Evolutionary conservation across 2,329 filamentous ascomycete genomes (phyloP), one percentile per base, ranked within the genome.

Genomic region (Trichoderma atrobrunneum): DNA sequence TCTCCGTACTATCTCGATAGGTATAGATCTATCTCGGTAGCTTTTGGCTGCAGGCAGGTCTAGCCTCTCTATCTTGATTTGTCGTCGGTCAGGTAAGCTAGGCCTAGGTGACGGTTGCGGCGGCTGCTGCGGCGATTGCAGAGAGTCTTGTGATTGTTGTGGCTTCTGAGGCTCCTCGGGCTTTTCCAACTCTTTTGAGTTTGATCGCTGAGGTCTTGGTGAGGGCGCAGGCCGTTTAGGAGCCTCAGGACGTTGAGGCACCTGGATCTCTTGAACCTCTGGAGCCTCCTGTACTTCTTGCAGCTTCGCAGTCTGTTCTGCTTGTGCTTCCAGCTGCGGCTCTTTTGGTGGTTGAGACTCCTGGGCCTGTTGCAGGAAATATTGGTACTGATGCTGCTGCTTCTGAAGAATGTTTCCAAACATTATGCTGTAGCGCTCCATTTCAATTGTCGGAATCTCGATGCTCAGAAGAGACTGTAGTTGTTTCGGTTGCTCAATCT

Each of bases 391-490:
- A 5, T 32, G 54, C 11, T 59, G 76, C 51, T 81, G 80, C 8
- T 80, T 80, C 73, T 89, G 87, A 30, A 97, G 83, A 7, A 98
- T 85, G 48, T 88, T 88, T 70, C 91, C 90, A 78, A 98, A 98
- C 95, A 98, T 98, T 75, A 98, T 88, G 76, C 94, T 97, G 76
- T 97, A 98, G 63, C 95, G 87, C 79, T 98, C 95, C 86, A 98
- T 86, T 74, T 92, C 89, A 70, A 93, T 87, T 64, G 88, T 88
- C 1, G 95, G 95, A 72, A 98, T 96, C 67, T 95, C 89, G 18
- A 98, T 87, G 76, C 94, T 87, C 24, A 98, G 83, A 7, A 91
- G 72, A 1, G 78, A 77, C 8, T 76, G 60, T 7, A 62, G 34
- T 5, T 64, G 61, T n/a, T 43, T 67, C 24, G 48, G 54, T 7